Conservation (phyloP, 805 yeast genomes). For the Debaryomyces castellii region DNA sequence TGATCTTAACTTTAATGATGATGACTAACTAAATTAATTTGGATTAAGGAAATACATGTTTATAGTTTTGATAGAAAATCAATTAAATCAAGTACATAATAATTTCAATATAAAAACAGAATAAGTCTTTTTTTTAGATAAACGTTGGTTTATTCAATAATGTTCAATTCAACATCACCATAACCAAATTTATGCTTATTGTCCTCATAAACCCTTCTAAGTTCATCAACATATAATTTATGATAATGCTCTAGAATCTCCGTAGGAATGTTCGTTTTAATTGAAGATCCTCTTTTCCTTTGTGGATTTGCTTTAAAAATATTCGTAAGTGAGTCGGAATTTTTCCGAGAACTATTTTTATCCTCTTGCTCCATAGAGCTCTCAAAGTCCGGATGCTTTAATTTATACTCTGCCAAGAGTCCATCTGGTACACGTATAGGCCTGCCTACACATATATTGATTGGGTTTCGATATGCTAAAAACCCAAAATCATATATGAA, state of each 20-base stretch:
- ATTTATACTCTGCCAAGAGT: conserved; percentile 28
- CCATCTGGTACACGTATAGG: conserved; percentile 60
- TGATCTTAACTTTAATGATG: conserved; percentile 5
- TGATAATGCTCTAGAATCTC: conserved; percentile 68
- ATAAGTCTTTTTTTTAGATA: background rate
- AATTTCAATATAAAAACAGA: background rate
- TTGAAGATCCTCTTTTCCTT: conserved; percentile 7
- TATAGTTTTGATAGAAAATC: background rate
- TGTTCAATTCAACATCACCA: conserved; percentile 47
- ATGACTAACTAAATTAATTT: conserved; percentile 5
- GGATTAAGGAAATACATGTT: background rate
- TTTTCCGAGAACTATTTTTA: background rate
- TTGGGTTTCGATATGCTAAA: conserved; percentile 79
- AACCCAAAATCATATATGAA: conserved; percentile 92
- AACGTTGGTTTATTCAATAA: conserved; percentile 34
- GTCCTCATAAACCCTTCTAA: conserved; percentile 62
- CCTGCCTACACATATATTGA: conserved; percentile 70
- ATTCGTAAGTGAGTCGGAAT: conserved; percentile 27
- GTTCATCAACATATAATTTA: conserved; percentile 60
- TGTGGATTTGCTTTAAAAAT: conserved; percentile 21
- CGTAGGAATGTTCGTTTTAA: conserved; percentile 33
- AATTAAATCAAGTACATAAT: background rate
- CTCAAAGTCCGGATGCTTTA: conserved; percentile 31
- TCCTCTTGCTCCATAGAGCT: background rate
- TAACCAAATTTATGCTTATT: conserved; percentile 58